Conservation (phyloP, 1,284 basidiomycete genomes). For the Omphalotus olearius region DNA sequence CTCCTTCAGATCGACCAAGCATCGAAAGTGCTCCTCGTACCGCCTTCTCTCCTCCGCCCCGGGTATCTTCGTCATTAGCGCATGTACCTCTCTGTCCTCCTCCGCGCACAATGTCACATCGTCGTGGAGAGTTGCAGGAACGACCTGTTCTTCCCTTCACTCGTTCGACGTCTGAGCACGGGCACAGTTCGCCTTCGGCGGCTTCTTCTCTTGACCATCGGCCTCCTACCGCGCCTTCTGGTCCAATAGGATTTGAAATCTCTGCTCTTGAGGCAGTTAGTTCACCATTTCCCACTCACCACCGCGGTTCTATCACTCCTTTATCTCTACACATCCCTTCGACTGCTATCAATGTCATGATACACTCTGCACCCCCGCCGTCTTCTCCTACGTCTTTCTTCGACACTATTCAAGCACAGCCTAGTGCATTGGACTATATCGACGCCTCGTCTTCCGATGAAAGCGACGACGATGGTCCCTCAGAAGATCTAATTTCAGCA, state of each 20-base stretch:
- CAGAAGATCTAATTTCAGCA: not conserved
- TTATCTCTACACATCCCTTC: conserved; percentile 30
- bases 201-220: not conserved
- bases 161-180: conserved; percentile 7
- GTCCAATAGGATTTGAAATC: conserved; percentile 23
- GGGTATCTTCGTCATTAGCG: conserved; percentile 40
- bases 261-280: conserved; percentile 37
- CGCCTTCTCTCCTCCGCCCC: conserved; percentile 45
- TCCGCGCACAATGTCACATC: conserved; percentile 40
- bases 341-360: conserved; percentile 30
- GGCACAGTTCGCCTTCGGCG: not conserved
- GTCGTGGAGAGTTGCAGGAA: conserved; percentile 13
- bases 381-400: conserved; percentile 65
- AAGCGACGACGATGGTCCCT: not conserved
- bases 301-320: not conserved
- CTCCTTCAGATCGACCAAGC: conserved; percentile 18
- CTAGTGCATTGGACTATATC: conserved; percentile 68
- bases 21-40: conserved; percentile 29
- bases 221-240: conserved; percentile 2
- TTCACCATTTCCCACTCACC: conserved; percentile 29
- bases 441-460: conserved; percentile 42
- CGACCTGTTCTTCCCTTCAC: not conserved
- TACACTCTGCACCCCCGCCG: conserved; percentile 51
- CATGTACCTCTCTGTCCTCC: conserved; percentile 44
- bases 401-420: conserved; percentile 63